phyloP scores from a whole-genome alignment of 768 basidiomycete species.

The Lentinula lateritia region DNA sequence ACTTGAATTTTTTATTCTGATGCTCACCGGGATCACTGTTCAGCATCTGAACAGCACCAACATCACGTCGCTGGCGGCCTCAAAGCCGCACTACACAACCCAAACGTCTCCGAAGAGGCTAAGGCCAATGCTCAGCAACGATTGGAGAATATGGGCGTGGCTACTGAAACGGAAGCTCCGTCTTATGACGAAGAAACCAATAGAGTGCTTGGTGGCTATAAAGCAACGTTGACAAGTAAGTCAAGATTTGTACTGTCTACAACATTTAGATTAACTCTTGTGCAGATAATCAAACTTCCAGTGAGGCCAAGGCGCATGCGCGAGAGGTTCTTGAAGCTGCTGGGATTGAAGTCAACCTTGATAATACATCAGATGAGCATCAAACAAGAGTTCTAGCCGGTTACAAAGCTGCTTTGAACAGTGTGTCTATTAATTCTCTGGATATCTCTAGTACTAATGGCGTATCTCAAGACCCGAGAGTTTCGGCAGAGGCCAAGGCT shows the following conservation, averaged over 20 bases:
- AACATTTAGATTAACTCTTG: background rate
- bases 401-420: constrained; percentile 25
- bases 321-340: constrained; percentile 12
- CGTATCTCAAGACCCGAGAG: constrained; percentile 4
- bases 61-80: constrained; percentile 41
- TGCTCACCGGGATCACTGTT: constrained; percentile 43
- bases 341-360: background rate
- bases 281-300: constrained; percentile 10
- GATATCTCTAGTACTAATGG: too few relatives aligned
- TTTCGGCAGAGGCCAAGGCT: constrained; percentile 9
- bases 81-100: constrained; percentile 56
- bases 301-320: constrained; percentile 10
- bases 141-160: constrained; percentile 30
- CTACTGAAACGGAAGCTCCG: constrained; percentile 5
- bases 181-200: background rate
- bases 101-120: constrained; percentile 49
- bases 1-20: background rate
- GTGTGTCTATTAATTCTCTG: constrained; percentile 8
- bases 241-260: background rate
- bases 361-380: constrained; percentile 8
- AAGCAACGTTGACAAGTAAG: constrained; percentile 11
- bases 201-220: constrained; percentile 8
- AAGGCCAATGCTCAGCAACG: constrained; percentile 41
- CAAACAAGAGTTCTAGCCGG: constrained; percentile 14
- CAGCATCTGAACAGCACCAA: constrained; percentile 18